Base-by-base conservation (phyloP, 495 filamentous ascomycete genomes). In the Saxophila tyrrhenica region DNA sequence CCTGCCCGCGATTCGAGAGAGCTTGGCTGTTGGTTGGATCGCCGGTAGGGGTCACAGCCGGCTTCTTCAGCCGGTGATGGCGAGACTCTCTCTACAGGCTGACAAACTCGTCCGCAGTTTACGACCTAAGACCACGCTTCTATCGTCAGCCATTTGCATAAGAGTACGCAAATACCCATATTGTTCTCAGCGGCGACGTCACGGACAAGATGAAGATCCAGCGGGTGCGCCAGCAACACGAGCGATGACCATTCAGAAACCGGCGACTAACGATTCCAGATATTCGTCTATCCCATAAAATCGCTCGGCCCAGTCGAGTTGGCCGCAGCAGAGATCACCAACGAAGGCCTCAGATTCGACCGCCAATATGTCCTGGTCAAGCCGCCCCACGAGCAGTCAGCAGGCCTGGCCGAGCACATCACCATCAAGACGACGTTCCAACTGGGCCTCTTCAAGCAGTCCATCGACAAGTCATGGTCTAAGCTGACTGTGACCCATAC, bases 261-360 rank as follows among this genome's bases (percentile, higher is more conserved):
- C 29, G 29, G 7, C 13, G 5, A 17, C 41, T 44, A 44, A 44
- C 41, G 7, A 7, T 7, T 3, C 3, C 17, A 60, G 54, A 20
- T 60, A 2, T 60, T 60, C 54, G 54, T 61, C 3, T 61, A 61
- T 39, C 58, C 58, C 13, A 50, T 61, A 42, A 61, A 61, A 22
- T 45, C 32, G 3, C 46, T 61, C 9, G 45, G 58, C 17, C 58
- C 58, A 8, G 54, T 61, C 25, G 58, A 61, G 51, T 50, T 61
- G 10, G 50, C 25, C 7, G 46, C 54, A 15, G 43, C 58, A 1
- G 58, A 61, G 50, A 54, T 61, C 42, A 61, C 58, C 10, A 61
- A 61, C 47, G 58, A 61, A 48, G 58, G 58, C 1, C 39, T 61
- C 13, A 48, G 58, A 10, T 61, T 61, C 43, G 58, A 61, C 50